Percentiles rank a stretch among this genome's conserved stretches.
phyloP scores from a whole-genome alignment of 192 early-diverging fungal species.

The Backusella parvicylindrica region DNA sequence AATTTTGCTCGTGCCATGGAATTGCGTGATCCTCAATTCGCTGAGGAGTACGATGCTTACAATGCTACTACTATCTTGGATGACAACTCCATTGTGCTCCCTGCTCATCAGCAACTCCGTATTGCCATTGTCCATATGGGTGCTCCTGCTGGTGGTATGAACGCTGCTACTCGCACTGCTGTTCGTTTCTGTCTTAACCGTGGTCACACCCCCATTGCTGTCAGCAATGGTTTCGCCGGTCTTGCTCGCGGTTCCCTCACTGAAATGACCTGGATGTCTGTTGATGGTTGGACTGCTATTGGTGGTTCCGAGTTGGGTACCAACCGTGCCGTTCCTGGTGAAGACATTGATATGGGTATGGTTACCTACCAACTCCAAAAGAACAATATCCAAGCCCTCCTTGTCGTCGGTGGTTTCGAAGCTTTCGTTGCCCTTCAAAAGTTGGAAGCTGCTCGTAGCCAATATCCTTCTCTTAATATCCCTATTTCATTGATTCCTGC shows the following conservation, averaged over 20 bases:
- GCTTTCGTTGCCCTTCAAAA: conserved; percentile 78
- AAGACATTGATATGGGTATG: conserved; percentile 71
- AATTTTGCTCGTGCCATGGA: conserved; percentile 91
- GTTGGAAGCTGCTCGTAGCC: conserved; percentile 62
- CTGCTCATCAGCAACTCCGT: conserved; percentile 56
- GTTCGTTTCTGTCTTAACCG: conserved; percentile 83
- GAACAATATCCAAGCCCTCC: conserved; percentile 82
- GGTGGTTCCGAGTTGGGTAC: conserved; percentile 95
- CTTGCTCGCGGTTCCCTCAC: conserved; percentile 77
- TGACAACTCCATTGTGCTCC: conserved; percentile 31
- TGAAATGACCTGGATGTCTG: conserved; percentile 79
- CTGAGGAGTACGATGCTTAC: conserved; percentile 58
- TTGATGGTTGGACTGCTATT: conserved; percentile 87
- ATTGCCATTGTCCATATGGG: conserved; percentile 93
- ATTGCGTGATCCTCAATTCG: conserved; percentile 84
- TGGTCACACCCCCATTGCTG: conserved; percentile 84
- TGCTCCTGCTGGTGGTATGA: conserved; percentile 97
- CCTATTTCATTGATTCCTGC: conserved; percentile 92
- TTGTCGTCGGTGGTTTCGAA: conserved; percentile 97
- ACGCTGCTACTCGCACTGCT: conserved; percentile 86
- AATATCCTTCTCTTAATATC: conserved; percentile 92
- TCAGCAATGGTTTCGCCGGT: conserved; percentile 91
- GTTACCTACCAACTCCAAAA: conserved; percentile 92
- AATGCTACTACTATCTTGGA: conserved; percentile 52
- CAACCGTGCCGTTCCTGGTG: conserved; percentile 85